phyloP scores from a whole-genome alignment of 352 stramenopile genomes.

The Globisporangium acanthophoron region DNA sequence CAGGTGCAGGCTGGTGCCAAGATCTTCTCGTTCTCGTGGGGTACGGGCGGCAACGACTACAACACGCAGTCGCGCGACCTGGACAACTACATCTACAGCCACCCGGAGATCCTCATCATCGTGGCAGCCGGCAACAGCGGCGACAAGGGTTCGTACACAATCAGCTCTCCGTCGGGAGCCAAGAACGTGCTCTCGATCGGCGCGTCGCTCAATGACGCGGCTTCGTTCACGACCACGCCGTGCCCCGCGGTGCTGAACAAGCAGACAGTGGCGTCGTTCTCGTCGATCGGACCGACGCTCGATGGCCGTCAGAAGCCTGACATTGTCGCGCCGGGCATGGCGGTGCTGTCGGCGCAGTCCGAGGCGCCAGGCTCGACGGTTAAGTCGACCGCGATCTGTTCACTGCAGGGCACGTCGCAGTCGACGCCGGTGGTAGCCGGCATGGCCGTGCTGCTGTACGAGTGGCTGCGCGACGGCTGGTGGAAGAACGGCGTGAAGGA shows the following conservation, averaged over 20 bases:
- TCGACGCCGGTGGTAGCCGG: conserved; percentile 68
- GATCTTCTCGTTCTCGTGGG: conserved; percentile 87
- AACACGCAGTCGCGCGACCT: conserved; percentile 75
- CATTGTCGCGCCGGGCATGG: conserved; percentile 81
- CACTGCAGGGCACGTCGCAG: conserved; percentile 74
- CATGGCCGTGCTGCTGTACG: conserved; percentile 66
- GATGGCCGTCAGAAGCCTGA: conserved; percentile 88
- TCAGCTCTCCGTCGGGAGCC: conserved; percentile 74
- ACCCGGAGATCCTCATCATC: conserved; percentile 82
- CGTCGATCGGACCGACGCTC: conserved; percentile 69
- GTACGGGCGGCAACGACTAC: conserved; percentile 72
- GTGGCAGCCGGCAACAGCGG: conserved; percentile 89
- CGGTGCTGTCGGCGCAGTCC: conserved; percentile 68
- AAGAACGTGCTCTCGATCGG: conserved; percentile 86
- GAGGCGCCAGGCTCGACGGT: conserved; percentile 41
- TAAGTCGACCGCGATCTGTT: conserved; percentile 56
- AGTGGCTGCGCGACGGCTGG: conserved; percentile 80
- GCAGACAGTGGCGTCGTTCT: conserved; percentile 78
- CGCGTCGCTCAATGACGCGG: conserved; percentile 62
- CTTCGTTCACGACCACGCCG: conserved; percentile 35
- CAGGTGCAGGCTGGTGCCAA: conserved; percentile 67
- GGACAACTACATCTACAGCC: conserved; percentile 79
- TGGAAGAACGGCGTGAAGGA: conserved; percentile 67
- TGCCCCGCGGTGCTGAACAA: conserved; percentile 67
- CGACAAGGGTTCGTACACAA: conserved; percentile 62